Evolutionary conservation across 257 asterid genomes (phyloP), one percentile per base, ranked within the genome.

Genomic region (Przewalskia tangutica): DNA sequence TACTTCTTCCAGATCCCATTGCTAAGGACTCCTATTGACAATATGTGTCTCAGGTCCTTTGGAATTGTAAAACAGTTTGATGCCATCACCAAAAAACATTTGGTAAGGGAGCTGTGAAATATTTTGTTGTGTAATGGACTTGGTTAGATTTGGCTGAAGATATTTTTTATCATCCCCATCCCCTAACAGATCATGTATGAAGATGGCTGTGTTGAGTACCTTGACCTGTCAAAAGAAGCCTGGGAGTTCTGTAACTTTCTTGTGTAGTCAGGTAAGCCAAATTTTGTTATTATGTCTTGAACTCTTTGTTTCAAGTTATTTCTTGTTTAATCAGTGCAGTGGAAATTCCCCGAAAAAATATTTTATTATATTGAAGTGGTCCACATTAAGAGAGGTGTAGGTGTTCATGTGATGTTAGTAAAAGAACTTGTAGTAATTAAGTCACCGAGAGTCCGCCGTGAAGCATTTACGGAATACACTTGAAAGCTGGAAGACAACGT

Each of bases 141-240:
- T 66, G 50, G 64, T 79, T 83, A 77, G 63, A 73, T 79, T 81
- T 46, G 59, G 65, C 55, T 75, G 46, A 44, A 56, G 79, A 60
- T 82, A 11, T 20, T 79, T 44, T 77, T 50, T 27, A 8, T 50
- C 62, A 27, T 75, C 60, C 46, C 46, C 42, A 50, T 75, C 9
- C 62, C 46, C 64, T 53, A 65, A 40, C 95, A 94, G 98, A 88
- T 96, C 85, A 86, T 94, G 95, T 96, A 91, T 86, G 98, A 93
- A 84, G 97, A 92, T 80, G 99, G 99, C 84, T 75, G 62, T 83
- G 84, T 89, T 4, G 93, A 92, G 83, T 86, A 88, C 75, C 85
- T 94, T 82, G 98, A 96, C 91, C 84, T 96, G 88, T 91, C 99
- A 65, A 89, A 92, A 88, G 94, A 88, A 89, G 93, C 91, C 51